Evolutionary conservation across 2,329 filamentous ascomycete species (phyloP).

Genomic region (Aspergillus versicolor): DNA sequence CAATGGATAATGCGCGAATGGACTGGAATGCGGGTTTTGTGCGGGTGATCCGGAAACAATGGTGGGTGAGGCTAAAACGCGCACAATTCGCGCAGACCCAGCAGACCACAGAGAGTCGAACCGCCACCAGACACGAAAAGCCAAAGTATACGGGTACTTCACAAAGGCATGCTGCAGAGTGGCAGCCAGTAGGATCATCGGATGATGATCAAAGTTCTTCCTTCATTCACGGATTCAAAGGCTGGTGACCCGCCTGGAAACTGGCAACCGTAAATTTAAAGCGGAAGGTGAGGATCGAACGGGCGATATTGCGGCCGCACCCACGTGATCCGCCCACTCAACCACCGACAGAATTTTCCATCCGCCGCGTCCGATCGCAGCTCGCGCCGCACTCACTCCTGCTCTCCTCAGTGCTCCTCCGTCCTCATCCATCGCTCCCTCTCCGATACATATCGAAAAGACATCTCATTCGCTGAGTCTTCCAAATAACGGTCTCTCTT

Average conservation of each 20-base stretch:
- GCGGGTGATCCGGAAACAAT: constrained; percentile 19
- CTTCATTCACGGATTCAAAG: background rate
- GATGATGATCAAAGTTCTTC: too few species aligned
- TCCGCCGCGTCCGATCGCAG: background rate
- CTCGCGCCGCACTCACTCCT: background rate
- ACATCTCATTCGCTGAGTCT: background rate
- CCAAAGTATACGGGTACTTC: too few species aligned
- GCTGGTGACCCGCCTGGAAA: background rate
- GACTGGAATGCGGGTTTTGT: constrained; percentile 32
- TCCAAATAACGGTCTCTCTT: background rate
- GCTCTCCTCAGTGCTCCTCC: background rate
- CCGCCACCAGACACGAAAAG: background rate
- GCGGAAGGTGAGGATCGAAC: constrained; percentile 1
- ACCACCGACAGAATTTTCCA: constrained; percentile 2
- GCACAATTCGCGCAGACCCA: constrained; percentile 37
- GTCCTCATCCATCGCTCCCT: background rate
- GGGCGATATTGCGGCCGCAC: background rate
- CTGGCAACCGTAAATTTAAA: background rate
- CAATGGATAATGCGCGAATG: constrained; percentile 1
- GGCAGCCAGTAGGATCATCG: too few species aligned
- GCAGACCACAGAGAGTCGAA: background rate
- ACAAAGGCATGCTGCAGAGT: too few species aligned
- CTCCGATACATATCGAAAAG: background rate
- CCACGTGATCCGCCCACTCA: constrained; percentile 3
- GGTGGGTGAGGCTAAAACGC: constrained; percentile 22